Evolutionary conservation across 2,329 filamentous ascomycete genomes (phyloP), one percentile per base, ranked within the genome.

Genomic region (Aureobasidium sp.): DNA sequence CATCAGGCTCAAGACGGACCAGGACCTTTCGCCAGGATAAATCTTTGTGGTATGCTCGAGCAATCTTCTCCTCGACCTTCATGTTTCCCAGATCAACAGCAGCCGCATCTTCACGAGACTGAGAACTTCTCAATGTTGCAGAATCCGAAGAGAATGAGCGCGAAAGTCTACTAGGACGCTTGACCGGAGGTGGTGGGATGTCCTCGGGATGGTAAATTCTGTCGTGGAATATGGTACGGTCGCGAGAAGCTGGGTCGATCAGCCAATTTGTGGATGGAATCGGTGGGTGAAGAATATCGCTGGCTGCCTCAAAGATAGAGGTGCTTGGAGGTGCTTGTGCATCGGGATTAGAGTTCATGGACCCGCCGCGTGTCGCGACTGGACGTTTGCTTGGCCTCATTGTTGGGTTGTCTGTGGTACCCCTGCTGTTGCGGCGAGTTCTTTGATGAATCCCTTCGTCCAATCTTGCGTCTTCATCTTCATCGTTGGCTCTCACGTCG

Each of bases 61-160:
- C 94, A 67, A 99, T 99, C 76, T 97, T 97, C 74, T 99, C 94
- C 74, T 99, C 94, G 0, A 97, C 92, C 65, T 89, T 90, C 85
- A 97, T 92, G 66, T 78, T 84, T 10, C 86, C 84, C 17, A 76
- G 81, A 68, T 88, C 86, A 2, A 85, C 72, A 0, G 81, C 56
- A 27, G 32, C 27, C 36, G 27, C 9, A 5, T 34, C 27, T 26
- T 60, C 57, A 12, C 57, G 44, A 43, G 57, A 60, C 6, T 60
- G 57, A 24, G 32, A 15, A 56, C 59, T 50, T 34, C 64, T 66
- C 13, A 71, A 71, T n/a, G 56, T 55, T 46, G 65, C 68, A 44
- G 68, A 70, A 1, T 76, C 75, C 43, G 69, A 72, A 20, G 74
- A 78, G 59, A 76, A 75, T 0, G 71, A 73, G 6, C 74, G 74